phyloP scores from a whole-genome alignment of 805 yeast species.

The Torulaspora microellipsoides region DNA sequence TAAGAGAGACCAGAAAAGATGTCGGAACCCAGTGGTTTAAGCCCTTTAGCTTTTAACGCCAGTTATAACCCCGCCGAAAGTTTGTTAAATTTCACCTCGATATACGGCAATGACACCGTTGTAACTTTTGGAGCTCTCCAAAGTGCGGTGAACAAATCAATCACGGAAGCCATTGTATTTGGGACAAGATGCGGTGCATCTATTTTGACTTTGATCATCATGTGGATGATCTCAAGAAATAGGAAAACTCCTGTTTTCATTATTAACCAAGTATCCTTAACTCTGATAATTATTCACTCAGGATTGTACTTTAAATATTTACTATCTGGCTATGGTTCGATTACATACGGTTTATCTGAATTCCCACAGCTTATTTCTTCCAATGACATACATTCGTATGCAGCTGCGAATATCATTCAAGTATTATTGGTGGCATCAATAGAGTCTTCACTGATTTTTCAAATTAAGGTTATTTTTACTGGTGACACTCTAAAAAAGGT shows the following conservation, averaged over 20 bases:
- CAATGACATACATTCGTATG: constrained; percentile 44
- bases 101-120: constrained; percentile 36
- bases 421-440: constrained; percentile 56
- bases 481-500: constrained; percentile 46
- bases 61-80: constrained; percentile 26
- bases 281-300: constrained; percentile 55
- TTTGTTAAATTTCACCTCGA: constrained; percentile 40
- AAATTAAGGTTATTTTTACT: constrained; percentile 65
- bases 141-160: constrained; percentile 29
- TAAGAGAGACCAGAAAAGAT: background rate
- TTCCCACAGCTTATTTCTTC: constrained; percentile 40
- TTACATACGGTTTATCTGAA: constrained; percentile 45
- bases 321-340: constrained; percentile 46
- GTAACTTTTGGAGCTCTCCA: constrained; percentile 44
- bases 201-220: constrained; percentile 41
- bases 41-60: constrained; percentile 18
- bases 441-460: constrained; percentile 64
- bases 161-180: constrained; percentile 43
- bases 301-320: constrained; percentile 53
- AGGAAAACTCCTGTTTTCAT: constrained; percentile 65
- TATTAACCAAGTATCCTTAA: constrained; percentile 60
- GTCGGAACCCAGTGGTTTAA: constrained; percentile 4
- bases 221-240: constrained; percentile 48
- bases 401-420: constrained; percentile 59
- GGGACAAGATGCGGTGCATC: constrained; percentile 60